Conservation (phyloP, 2,329 filamentous ascomycete species). For the Colletotrichum agaves region DNA sequence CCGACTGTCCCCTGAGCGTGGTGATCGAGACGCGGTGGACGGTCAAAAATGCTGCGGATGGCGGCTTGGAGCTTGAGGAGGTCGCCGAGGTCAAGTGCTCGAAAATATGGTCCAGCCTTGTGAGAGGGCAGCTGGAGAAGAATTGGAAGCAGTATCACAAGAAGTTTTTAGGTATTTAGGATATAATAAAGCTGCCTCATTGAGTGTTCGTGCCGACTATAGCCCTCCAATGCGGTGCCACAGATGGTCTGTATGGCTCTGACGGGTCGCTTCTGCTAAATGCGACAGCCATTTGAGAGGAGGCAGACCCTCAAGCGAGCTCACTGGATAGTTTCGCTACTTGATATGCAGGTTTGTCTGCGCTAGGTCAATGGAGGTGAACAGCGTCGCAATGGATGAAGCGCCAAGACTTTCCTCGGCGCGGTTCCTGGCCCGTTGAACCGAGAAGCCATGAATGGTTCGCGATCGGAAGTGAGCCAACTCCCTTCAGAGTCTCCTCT, state of each 20-base stretch:
- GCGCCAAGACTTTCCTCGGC: constrained; percentile 18
- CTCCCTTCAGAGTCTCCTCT: background rate
- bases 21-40: constrained; percentile 65
- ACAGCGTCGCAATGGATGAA: constrained; percentile 10
- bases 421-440: constrained; percentile 35
- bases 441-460: constrained; percentile 13
- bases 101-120: constrained; percentile 58
- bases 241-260: background rate
- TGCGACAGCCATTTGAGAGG: constrained; percentile 4
- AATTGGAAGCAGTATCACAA: constrained; percentile 61
- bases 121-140: constrained; percentile 42
- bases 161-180: constrained; percentile 49
- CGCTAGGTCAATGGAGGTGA: background rate
- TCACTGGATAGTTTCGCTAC: background rate
- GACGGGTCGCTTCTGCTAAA: background rate
- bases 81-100: constrained; percentile 61
- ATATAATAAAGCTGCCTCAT: too few relatives aligned
- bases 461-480: background rate
- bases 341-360: constrained; percentile 10
- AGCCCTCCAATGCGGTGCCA: too few relatives aligned
- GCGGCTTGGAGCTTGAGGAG: constrained; percentile 58
- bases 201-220: background rate
- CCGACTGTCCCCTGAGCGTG: constrained; percentile 60
- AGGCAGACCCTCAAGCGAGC: background rate
- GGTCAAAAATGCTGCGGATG: constrained; percentile 43